phyloP scores from a whole-genome alignment of 2,329 filamentous ascomycete genomes.

The Sporothrix euskadiensis region DNA sequence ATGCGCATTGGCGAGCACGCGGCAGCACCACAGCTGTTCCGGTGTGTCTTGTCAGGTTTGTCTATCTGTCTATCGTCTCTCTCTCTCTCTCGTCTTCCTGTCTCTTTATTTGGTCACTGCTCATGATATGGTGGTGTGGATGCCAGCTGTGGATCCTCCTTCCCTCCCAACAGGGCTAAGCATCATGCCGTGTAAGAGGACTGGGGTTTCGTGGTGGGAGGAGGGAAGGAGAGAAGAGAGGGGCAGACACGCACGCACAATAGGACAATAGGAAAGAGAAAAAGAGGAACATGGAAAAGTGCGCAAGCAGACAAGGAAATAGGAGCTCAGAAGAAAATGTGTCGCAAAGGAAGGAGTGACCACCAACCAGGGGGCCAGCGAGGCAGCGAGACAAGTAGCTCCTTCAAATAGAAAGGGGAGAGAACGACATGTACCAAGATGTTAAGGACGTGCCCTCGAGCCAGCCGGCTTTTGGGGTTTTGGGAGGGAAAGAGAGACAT shows the following conservation, averaged over 20 bases:
- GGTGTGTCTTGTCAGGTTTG: neutral
- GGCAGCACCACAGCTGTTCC: neutral
- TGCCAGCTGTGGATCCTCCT: neutral
- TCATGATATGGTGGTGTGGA: neutral
- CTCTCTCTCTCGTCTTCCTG: neutral
- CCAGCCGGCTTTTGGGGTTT: neutral
- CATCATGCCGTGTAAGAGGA: slow-evolving; percentile 18
- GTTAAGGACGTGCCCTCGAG: neutral
- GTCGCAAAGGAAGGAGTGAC: slow-evolving; percentile 4
- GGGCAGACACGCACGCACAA: neutral
- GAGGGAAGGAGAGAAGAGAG: neutral
- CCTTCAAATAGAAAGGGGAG: neutral
- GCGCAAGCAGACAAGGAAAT: neutral
- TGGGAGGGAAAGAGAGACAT: neutral
- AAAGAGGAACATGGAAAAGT: neutral
- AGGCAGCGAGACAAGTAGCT: neutral
- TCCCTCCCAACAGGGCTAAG: neutral
- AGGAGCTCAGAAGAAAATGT: neutral
- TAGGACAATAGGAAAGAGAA: neutral
- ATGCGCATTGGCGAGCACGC: neutral
- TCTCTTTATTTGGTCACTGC: neutral
- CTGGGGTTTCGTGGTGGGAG: neutral
- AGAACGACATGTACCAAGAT: neutral
- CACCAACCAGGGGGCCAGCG: neutral
- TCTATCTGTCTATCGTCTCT: too few species aligned